Evolutionary conservation across 2,329 filamentous ascomycete species (phyloP).

Genomic region (Aspergillus pseudoviridinutans): DNA sequence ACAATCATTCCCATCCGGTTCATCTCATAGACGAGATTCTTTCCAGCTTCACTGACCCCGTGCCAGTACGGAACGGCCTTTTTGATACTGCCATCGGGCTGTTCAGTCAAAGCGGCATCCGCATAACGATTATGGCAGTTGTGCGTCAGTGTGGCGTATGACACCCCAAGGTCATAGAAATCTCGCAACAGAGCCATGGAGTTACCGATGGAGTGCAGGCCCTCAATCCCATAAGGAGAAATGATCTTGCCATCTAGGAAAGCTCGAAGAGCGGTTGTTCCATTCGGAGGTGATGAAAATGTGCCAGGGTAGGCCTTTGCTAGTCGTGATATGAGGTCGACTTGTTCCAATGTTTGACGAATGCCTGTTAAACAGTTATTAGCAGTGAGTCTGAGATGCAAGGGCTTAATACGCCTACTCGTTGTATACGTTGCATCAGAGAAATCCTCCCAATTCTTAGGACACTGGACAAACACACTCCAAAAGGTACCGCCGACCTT

Average conservation of each 20-base stretch:
- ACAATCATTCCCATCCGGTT: conserved; percentile 94
- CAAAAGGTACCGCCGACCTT: conserved; percentile 77
- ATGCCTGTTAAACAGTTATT: conserved; percentile 18
- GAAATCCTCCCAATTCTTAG: conserved; percentile 67
- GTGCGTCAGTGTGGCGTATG: conserved; percentile 85
- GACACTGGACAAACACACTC: conserved; percentile 80
- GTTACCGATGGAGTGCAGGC: conserved; percentile 91
- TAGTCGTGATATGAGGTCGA: conserved; percentile 34
- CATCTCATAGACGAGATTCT: conserved; percentile 75
- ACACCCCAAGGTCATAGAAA: conserved; percentile 73
- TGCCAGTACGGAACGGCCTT: conserved; percentile 40
- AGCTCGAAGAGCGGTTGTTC: conserved; percentile 57
- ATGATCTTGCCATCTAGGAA: conserved; percentile 64
- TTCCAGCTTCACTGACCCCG: conserved; percentile 70
- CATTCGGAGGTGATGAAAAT: conserved; percentile 57
- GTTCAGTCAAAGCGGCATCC: conserved; percentile 65
- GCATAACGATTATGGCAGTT: conserved; percentile 91
- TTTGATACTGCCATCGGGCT: conserved; percentile 35
- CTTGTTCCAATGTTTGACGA: conserved; percentile 33
- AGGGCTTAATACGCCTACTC: conserved; percentile 46
- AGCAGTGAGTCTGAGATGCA: background rate
- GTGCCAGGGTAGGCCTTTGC: conserved; percentile 31
- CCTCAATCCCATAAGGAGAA: conserved; percentile 77
- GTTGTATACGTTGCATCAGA: conserved; percentile 66
- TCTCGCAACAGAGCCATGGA: conserved; percentile 62